Evolutionary conservation across 306 rosid genomes (phyloP), one percentile per base, ranked within the genome.

Genomic region (Citrullus mucosospermus): DNA sequence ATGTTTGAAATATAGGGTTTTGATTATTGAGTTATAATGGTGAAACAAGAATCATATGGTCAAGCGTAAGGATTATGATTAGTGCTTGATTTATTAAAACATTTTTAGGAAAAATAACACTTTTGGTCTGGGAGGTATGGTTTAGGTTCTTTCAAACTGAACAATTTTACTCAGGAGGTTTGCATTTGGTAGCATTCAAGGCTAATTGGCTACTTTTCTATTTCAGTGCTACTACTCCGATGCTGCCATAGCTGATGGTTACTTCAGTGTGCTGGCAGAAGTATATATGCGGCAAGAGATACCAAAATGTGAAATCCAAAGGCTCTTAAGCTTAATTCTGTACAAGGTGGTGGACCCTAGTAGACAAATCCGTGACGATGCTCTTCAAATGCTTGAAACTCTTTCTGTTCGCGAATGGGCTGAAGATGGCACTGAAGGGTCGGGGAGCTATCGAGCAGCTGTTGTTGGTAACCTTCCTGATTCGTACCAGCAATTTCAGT

Each of bases 401-500:
- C 98, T 96, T 62, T 96, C 99, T 86, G 92, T 86, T 78, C 98
- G 99, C 13, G 96, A 91, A 69, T 96, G 99, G 99, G 99, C 99
- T 56, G 99, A 89, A 86, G 98, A 96, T 93, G 96, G 97, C 77
- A 78, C 91, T 61, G 99, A 96, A 82, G 93, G 94, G 56, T 89
- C 98, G 20, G 99, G 98, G 83, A 87, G 93, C 87, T 96, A 96
- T 86, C 93, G 96, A 78, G 99, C 98, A 86, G 99, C 99, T 67
- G 99, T 93, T 78, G 99, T 96, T 78, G 99, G 99, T 78, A 96
- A 96, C 82, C 99, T 96, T 81, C 99, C 99, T 66, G 99, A 96
- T 88, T 96, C 99, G 16, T 96, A 96, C 84, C 99, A 96, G 83
- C 99, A 96, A 82, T 96, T 96, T 81, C 99, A 96, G 71, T 96